Base-by-base conservation (phyloP, 192 early-diverging fungal genomes). In the Backusella luteola region DNA sequence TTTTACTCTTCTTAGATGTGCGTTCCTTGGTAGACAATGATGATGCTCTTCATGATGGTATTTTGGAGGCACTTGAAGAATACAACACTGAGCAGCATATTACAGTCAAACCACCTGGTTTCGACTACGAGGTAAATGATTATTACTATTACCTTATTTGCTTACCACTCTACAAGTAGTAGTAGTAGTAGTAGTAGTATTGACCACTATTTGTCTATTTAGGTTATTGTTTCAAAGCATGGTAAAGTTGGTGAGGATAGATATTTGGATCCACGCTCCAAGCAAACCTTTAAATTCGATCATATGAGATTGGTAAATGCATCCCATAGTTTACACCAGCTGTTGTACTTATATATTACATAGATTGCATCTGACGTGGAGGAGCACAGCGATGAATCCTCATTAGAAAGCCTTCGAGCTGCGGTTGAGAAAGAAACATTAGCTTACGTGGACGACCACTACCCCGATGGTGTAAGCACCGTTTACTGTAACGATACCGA, bases 1-100 rank as follows among this genome's bases (percentile, higher is more conserved):
- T 38, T 35, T 49, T 39, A 6, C 38, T 63, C 29, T 71, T 69
- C 19, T 23, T 80, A 99, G 97, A 99, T 87, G 88, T 99, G 73
- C 93, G 94, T 26, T 91, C 89, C 3, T 88, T 98, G 53, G 85
- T 98, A 36, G 90, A 89, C 46, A 88, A 96, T 80, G 95, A 96
- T 74, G 89, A 87, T 0, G 84, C 91, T 1, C 81, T 96, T 67
- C 85, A 94, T 41, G 83, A 85, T 49, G 91, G 90, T 19, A 90
- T 96, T 46, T 77, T 88, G 21, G 73, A 79, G 1, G 89, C 93
- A 5, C 84, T 97, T 75, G 92, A 90, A 59, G 86, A 94, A 75
- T 94, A 96, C 81, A 95, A 97, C 81, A 92, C 88, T 32, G 91
- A 95, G 81, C 93, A 96, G 79, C 91, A 93, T 74, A 87, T 90